A percentile compares a stretch with the other conserved stretches of the same genome.
Conservation (phyloP, 345 rosid species). For the Carallia brachiata region DNA sequence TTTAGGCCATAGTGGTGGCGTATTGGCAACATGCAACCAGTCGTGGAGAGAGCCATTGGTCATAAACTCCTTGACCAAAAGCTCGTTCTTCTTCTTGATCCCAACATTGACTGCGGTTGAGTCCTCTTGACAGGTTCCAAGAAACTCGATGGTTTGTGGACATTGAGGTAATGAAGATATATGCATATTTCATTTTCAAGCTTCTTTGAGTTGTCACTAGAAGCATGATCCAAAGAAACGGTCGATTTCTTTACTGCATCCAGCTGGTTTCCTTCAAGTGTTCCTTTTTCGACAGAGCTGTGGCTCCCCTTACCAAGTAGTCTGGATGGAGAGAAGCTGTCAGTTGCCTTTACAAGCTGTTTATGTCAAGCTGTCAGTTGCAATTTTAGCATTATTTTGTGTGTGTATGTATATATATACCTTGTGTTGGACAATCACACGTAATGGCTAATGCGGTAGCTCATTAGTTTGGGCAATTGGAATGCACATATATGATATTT, state of each 20-base stretch:
- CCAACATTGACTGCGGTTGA: neutral
- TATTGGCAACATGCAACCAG: constrained; percentile 37
- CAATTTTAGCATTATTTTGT: no score
- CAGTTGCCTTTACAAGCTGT: constrained; percentile 50
- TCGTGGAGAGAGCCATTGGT: constrained; percentile 69
- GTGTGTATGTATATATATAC: no score
- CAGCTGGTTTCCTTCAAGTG: constrained; percentile 23
- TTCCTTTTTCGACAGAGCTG: constrained; percentile 52
- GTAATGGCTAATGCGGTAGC: no score
- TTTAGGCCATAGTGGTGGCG: constrained; percentile 48
- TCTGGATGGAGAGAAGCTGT: constrained; percentile 48
- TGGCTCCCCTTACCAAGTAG: constrained; percentile 86
- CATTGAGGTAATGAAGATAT: constrained; percentile 46
- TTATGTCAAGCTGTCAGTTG: constrained; percentile 12
- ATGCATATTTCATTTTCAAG: constrained; percentile 52
- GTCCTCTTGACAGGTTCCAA: constrained; percentile 32
- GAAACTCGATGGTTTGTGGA: constrained; percentile 40
- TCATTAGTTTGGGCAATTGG: no score
- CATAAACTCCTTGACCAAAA: constrained; percentile 74
- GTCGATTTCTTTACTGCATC: constrained; percentile 61
- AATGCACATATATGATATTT: no score
- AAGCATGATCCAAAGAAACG: constrained; percentile 13
- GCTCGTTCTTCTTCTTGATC: constrained; percentile 17
- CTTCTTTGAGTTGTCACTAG: constrained; percentile 39
- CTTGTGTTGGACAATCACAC: no score